phyloP scores from a whole-genome alignment of 768 basidiomycete genomes.

The Podaxis carcinomalis region DNA sequence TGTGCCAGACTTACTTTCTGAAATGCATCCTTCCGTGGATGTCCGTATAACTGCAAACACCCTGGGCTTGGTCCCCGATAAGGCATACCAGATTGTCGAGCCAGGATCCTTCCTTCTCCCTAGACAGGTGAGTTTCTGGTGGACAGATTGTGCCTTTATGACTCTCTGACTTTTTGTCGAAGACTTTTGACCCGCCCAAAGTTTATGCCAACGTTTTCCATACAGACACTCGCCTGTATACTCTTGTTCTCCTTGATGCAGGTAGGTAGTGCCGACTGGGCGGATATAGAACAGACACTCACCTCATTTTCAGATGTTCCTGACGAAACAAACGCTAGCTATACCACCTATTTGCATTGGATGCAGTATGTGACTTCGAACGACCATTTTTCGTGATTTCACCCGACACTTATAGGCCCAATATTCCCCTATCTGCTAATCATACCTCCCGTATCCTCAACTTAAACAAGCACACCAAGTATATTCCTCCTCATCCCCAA shows the following conservation, averaged over 20 bases:
- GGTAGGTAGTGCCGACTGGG: slow-evolving; percentile 40
- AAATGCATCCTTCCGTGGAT: slow-evolving; percentile 69
- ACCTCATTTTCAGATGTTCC: slow-evolving; percentile 63
- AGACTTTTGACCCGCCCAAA: slow-evolving; percentile 65
- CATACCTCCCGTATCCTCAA: slow-evolving; percentile 35
- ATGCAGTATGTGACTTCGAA: slow-evolving; percentile 53
- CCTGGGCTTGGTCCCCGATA: slow-evolving; percentile 27
- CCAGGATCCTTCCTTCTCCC: slow-evolving; percentile 69
- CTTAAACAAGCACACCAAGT: slow-evolving; percentile 58
- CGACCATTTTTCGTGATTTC: slow-evolving; percentile 7
- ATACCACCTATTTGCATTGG: slow-evolving; percentile 80
- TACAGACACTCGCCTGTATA: slow-evolving; percentile 75
- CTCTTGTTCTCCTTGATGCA: slow-evolving; percentile 84
- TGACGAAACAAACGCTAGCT: slow-evolving; percentile 59
- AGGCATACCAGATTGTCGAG: slow-evolving; percentile 46
- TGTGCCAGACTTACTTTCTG: slow-evolving; percentile 80
- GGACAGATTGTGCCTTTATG: background rate
- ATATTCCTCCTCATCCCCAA: slow-evolving; percentile 91
- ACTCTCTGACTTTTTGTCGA: background rate
- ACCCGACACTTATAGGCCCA: slow-evolving; percentile 49
- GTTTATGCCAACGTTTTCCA: slow-evolving; percentile 80
- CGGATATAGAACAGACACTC: background rate
- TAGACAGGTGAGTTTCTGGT: slow-evolving; percentile 48
- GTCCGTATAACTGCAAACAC: slow-evolving; percentile 53
- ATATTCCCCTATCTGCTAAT: slow-evolving; percentile 71